Percentiles rank a stretch among this genome's conserved stretches.
Conservation (phyloP, 805 yeast species). For the Wickerhamiella alocasiicola region DNA sequence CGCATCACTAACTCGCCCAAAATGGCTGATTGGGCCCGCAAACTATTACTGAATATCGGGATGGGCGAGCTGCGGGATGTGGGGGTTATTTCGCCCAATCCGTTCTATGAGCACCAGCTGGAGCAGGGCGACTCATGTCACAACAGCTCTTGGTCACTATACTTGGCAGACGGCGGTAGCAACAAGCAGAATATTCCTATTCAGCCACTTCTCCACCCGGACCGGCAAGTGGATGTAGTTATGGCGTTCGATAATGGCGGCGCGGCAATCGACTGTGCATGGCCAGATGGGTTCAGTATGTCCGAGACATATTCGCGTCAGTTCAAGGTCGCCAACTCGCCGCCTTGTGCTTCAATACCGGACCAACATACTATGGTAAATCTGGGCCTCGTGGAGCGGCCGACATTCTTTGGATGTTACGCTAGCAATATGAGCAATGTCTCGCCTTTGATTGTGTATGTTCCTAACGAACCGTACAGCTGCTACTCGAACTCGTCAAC, state of each 20-base stretch:
- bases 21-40: slow-evolving; percentile 7
- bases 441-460: slow-evolving; percentile 57
- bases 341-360: slow-evolving; percentile 68
- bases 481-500: slow-evolving; percentile 63
- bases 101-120: slow-evolving; percentile 37
- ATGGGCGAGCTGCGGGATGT: slow-evolving; percentile 32
- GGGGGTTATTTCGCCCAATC: slow-evolving; percentile 58
- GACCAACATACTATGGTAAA: slow-evolving; percentile 48
- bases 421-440: slow-evolving; percentile 47
- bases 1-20: not conserved
- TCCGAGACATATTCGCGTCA: slow-evolving; percentile 44
- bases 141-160: slow-evolving; percentile 16
- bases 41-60: not conserved
- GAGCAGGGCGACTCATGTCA: slow-evolving; percentile 22
- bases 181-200: slow-evolving; percentile 55
- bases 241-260: slow-evolving; percentile 64
- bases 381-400: slow-evolving; percentile 49
- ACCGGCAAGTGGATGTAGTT: slow-evolving; percentile 48
- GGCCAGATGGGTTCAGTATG: slow-evolving; percentile 62
- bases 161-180: slow-evolving; percentile 62
- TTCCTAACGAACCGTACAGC: slow-evolving; percentile 60
- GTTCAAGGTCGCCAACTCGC: slow-evolving; percentile 41
- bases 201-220: slow-evolving; percentile 46
- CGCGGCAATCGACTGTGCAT: slow-evolving; percentile 31
- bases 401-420: slow-evolving; percentile 78